A percentile compares a stretch with the other conserved stretches of the same genome.
These are phyloP conservation scores for Cryptosporidium bovis DNA, from an alignment of 169 alveolate species.

Conservation along the genomic window DNA sequence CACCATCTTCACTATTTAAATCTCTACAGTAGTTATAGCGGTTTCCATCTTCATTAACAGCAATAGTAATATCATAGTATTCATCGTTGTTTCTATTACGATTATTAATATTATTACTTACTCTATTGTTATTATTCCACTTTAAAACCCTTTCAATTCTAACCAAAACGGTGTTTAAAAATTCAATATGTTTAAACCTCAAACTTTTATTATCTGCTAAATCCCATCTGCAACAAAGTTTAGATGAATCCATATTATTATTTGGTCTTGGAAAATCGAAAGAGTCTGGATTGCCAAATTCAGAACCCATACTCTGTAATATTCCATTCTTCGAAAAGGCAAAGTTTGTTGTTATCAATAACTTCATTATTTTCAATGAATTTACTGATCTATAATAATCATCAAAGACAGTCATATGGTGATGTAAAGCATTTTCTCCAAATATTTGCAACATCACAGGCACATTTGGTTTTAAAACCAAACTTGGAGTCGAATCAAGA, in stretches of 20 bases:
- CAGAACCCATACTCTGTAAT: conserved; percentile 84
- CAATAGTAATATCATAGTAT: neutral
- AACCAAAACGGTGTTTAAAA: conserved; percentile 31
- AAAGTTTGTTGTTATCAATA: conserved; percentile 64
- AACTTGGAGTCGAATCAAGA: conserved; percentile 76
- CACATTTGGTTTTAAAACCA: conserved; percentile 19
- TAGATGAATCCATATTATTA: conserved; percentile 80
- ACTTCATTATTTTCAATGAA: conserved; percentile 77
- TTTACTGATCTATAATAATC: conserved; percentile 77
- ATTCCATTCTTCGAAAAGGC: conserved; percentile 83
- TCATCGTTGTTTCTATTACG: too few relatives aligned
- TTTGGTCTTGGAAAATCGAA: conserved; percentile 85
- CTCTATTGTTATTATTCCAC: conserved; percentile 19
- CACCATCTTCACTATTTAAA: too few relatives aligned
- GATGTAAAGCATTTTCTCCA: conserved; percentile 76
- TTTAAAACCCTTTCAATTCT: conserved; percentile 37
- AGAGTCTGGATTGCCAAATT: conserved; percentile 87
- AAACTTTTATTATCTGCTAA: conserved; percentile 82
- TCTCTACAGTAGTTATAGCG: too few relatives aligned
- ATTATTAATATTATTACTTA: too few relatives aligned
- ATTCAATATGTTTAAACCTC: conserved; percentile 78
- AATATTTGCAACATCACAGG: conserved; percentile 48
- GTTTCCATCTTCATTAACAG: too few relatives aligned
- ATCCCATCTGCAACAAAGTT: conserved; percentile 84
- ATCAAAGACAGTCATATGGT: conserved; percentile 81